Evolutionary conservation across 805 yeast species (phyloP), one percentile per base, ranked within the genome.

Genomic region (Wickerhamomyces xylosicus): DNA sequence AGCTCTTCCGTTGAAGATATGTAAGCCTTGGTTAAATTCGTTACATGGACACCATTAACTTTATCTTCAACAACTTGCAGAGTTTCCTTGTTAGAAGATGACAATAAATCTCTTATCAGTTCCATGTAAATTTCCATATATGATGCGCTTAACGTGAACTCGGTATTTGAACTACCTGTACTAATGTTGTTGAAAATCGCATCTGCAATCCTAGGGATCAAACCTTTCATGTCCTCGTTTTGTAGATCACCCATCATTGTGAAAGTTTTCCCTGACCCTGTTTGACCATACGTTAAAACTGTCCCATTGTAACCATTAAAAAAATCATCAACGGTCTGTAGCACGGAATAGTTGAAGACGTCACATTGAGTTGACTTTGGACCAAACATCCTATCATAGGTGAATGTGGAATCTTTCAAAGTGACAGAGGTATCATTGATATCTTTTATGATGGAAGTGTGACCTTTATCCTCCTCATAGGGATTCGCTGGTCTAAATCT

Each of bases 41-140:
- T 74, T 17, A 85, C 89, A 50, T 77, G 72, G 3, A 83, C 71
- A 0, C 90, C 90, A 38, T 76, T 69, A 3, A 62, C 52, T 39
- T 72, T 70, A 54, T 79, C 81, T 49, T 80, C 89, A 42, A 74
- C 83, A 22, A 83, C 72, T 63, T 48, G 69, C 62, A 46, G 50
- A 47, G 45, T 40, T 25, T 42, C 44, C 17, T 56, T 47, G 11
- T 49, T 44, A n/a, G 55, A 52, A 1, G 67, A 64, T n/a, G 64
- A 66, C 27, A 89, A 62, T 40, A 87, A 63, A 56, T 89, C 97
- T 44, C 71, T 64, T 32, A 87, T 71, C 34, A 71, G 73, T 46
- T 89, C 96, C 68, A 82, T 72, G 57, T 84, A 82, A 11, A 89
- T 77, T 52, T 89, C 96, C 77, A 85, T 68, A 46, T 77, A 79